A percentile compares a stretch with the other conserved stretches of the same genome.
phyloP scores from a whole-genome alignment of 805 yeast species.

The Yarrowia deformans region DNA sequence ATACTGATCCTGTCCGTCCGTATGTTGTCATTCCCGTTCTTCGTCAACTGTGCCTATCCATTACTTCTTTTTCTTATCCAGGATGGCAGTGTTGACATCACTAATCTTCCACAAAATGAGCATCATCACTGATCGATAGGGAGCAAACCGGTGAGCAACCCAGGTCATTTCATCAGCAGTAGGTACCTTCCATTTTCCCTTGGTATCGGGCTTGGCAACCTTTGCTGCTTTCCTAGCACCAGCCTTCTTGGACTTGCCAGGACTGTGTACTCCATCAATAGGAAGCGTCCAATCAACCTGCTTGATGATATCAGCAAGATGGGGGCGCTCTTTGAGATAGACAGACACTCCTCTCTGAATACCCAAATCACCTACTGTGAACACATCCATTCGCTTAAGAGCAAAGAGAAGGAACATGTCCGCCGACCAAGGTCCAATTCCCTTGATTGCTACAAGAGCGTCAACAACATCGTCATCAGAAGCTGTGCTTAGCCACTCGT shows the following conservation, averaged over 20 bases:
- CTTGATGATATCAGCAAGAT: constrained; percentile 51
- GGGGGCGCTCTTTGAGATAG: constrained; percentile 58
- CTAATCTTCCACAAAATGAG: constrained; percentile 75
- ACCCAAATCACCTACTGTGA: constrained; percentile 82
- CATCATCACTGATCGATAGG: constrained; percentile 74
- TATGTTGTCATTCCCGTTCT: too few relatives aligned
- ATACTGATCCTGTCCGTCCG: neutral
- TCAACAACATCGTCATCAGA: constrained; percentile 50
- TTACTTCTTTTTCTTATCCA: constrained; percentile 45
- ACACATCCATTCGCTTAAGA: constrained; percentile 69
- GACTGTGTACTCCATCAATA: constrained; percentile 44
- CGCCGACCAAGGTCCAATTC: constrained; percentile 73
- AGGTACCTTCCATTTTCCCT: constrained; percentile 51
- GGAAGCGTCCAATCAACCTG: constrained; percentile 45
- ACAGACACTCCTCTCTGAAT: constrained; percentile 79
- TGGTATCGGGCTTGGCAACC: constrained; percentile 48
- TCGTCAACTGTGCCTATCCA: neutral
- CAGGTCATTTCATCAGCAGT: constrained; percentile 64
- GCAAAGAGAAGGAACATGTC: constrained; percentile 85
- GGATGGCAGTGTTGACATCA: constrained; percentile 61
- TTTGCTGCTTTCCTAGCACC: constrained; percentile 49
- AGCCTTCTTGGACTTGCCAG: constrained; percentile 51
- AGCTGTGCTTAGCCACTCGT: constrained; percentile 44
- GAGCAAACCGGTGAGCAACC: constrained; percentile 66
- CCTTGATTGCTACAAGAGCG: constrained; percentile 48